A percentile compares a stretch with the other conserved stretches of the same genome.
Evolutionary conservation across 164 flowering plant species (phyloP).

Genomic region (Vitis rotundifolia): DNA sequence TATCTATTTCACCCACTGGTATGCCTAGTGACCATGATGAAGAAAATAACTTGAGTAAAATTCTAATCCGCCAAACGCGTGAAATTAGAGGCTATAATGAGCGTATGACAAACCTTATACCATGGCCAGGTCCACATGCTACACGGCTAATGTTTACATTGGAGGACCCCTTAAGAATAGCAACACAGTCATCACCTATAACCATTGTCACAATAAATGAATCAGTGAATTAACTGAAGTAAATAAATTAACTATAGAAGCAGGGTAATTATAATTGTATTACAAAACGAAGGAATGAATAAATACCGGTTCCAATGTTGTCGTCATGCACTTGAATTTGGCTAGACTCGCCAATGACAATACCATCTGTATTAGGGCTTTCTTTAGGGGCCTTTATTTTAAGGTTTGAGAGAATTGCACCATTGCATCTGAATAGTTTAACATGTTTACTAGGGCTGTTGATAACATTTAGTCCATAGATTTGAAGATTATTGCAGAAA

Average conservation of each 20-base stretch:
- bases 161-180: slow-evolving; percentile 31
- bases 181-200: slow-evolving; percentile 56
- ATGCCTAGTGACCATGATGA: no score
- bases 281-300: no score
- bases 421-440: slow-evolving; percentile 1
- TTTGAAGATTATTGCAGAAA: slow-evolving; percentile 14
- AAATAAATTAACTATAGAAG: no score
- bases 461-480: not conserved
- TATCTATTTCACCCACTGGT: no score
- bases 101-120: slow-evolving; percentile 38
- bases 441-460: slow-evolving; percentile 26
- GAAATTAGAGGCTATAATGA: no score
- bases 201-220: no score
- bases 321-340: not conserved
- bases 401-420: slow-evolving; percentile 12
- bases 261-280: no score
- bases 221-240: no score
- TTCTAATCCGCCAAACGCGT: no score
- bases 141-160: slow-evolving; percentile 27
- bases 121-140: slow-evolving; percentile 56
- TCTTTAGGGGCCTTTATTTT: slow-evolving; percentile 23
- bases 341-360: slow-evolving; percentile 14
- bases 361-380: slow-evolving; percentile 43
- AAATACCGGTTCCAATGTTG: slow-evolving; percentile 18
- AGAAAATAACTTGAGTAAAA: no score